Evolutionary conservation across 495 filamentous ascomycete genomes (phyloP), one percentile per base, ranked within the genome.

Genomic region (Hypoxylon subgilvum): DNA sequence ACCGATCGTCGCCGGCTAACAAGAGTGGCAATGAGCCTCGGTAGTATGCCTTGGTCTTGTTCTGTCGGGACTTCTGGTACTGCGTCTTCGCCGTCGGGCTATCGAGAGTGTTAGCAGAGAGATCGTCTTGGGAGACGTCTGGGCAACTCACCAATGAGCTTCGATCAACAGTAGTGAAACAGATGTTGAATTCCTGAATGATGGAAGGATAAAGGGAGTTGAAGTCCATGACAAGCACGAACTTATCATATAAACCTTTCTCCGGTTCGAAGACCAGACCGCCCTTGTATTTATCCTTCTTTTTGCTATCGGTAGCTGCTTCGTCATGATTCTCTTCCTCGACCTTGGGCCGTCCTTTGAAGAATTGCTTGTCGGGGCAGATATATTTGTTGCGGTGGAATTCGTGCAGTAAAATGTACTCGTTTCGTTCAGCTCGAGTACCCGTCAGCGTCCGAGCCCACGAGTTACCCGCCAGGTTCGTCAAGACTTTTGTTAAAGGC

Each of bases 121-220:
- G 34, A 4, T 38, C 19, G 49, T 18, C 32, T 22, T 0, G 43
- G 21, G 6, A 45, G 8, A 38, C 38, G 65, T 14, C 1, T 4
- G 19, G 18, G 3, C 0, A 12, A 61, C 76, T 70, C 69, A 79
- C 77, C 82, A 78, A 77, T 84, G 83, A 68, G 79, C 79, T 64
- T 81, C 84, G 79, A 57, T 97, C 90, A 3, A 97, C 91, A 0
- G 94, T 98, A 3, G 94, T 98, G 73, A 98, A 98, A 77, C 94
- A 98, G 66, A 98, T 98, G 70, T 98, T 98, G 76, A 84, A 97
- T 79, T 98, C 95, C 70, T 97, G 95, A 61, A 98, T 98, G 63
- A 98, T 97, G 72, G 92, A 96, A 10, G 94, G 94, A 66, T 98
- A 98, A 63, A 98, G 78, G 72, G 91, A 96, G 82, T 98, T 98